phyloP scores from a whole-genome alignment of 2,329 filamentous ascomycete genomes.

The Venturia effusa region DNA sequence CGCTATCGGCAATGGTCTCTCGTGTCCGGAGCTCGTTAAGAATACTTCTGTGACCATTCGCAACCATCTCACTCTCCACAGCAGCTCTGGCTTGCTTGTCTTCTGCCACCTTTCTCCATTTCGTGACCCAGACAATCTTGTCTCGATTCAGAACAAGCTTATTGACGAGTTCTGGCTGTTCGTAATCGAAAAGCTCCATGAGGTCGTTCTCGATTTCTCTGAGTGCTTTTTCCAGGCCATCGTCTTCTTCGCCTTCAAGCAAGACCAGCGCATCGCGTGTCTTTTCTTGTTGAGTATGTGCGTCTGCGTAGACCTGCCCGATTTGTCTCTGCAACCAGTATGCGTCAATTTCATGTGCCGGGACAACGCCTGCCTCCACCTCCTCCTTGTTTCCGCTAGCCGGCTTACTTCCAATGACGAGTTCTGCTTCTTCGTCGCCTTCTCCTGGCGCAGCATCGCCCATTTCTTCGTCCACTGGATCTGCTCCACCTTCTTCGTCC shows the following conservation, averaged over 20 bases:
- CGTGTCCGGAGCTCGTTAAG: conserved; percentile 80
- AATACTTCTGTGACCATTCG: conserved; percentile 76
- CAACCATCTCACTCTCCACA: conserved; percentile 83
- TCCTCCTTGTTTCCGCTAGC: conserved; percentile 28
- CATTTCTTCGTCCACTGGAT: conserved; percentile 39
- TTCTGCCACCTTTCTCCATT: conserved; percentile 71
- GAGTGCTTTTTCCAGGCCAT: conserved; percentile 72
- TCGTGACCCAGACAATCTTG: conserved; percentile 91
- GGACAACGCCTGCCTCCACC: conserved; percentile 41
- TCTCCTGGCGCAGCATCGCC: conserved; percentile 31
- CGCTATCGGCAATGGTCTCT: conserved; percentile 43
- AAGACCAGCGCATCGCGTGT: conserved; percentile 75
- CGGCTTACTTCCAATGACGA: conserved; percentile 67
- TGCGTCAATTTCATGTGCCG: conserved; percentile 85
- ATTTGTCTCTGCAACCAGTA: conserved; percentile 96
- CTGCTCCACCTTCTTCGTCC: conserved; percentile 59
- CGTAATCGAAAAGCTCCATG: conserved; percentile 97
- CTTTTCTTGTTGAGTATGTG: conserved; percentile 88
- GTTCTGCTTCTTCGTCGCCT: conserved; percentile 54
- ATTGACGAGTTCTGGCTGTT: conserved; percentile 84
- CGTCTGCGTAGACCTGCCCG: conserved; percentile 76
- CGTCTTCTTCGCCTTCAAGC: conserved; percentile 63
- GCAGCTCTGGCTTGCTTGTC: conserved; percentile 60
- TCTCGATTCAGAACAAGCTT: conserved; percentile 86
- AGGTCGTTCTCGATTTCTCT: conserved; percentile 96